Conservation (phyloP, 306 rosid genomes). For the Sicyos baderoa region DNA sequence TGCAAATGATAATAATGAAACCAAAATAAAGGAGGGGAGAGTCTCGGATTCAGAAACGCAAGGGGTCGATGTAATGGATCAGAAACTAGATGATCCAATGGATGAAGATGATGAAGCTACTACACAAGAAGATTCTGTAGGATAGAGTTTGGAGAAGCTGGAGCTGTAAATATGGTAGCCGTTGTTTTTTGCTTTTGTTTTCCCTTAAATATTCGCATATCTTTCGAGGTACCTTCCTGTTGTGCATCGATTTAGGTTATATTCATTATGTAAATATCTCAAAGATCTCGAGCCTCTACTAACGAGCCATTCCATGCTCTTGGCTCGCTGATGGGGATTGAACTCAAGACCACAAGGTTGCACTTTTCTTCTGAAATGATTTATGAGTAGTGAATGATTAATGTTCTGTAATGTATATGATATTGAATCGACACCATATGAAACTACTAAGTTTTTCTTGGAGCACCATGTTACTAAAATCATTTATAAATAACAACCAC, state of each 20-base stretch:
- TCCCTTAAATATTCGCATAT: not conserved
- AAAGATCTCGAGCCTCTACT: too few species aligned
- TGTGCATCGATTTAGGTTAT: not conserved
- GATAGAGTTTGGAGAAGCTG: constrained; percentile 17
- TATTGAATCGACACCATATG: too few species aligned
- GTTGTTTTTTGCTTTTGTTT: not conserved
- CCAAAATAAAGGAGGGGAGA: constrained; percentile 28
- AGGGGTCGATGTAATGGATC: constrained; percentile 35
- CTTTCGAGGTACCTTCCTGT: constrained; percentile 4
- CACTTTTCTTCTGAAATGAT: too few species aligned
- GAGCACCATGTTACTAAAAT: too few species aligned
- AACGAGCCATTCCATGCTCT: too few species aligned
- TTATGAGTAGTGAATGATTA: too few species aligned
- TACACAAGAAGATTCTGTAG: constrained; percentile 53
- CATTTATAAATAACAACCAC: too few species aligned
- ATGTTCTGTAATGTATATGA: too few species aligned
- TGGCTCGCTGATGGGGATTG: too few species aligned
- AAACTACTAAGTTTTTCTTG: too few species aligned
- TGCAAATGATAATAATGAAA: constrained; percentile 26
- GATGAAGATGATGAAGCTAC: constrained; percentile 52
- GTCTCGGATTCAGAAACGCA: constrained; percentile 66
- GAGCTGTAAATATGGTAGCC: constrained; percentile 23
- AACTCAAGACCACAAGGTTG: too few species aligned
- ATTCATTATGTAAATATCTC: not conserved
- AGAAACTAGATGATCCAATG: constrained; percentile 45